Evolutionary conservation across 148 eudicot species (phyloP), one percentile per base, ranked within the genome.

Genomic region (Bassia scoparia): DNA sequence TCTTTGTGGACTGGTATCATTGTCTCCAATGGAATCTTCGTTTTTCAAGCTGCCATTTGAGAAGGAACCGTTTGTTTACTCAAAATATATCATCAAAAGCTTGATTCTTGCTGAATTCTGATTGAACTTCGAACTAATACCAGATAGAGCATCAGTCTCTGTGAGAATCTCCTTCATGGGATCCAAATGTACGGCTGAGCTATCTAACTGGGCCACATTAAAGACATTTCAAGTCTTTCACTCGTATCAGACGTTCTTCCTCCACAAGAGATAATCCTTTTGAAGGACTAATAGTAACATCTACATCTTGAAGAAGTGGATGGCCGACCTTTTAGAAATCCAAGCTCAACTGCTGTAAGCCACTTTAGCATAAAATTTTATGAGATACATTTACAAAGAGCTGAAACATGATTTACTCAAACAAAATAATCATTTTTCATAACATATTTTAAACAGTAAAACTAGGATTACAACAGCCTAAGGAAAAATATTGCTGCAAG

Each of bases 271-370:
- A 72, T 66, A 86, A 79, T 54, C 87, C 86, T 78, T 84, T 86
- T 54, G 93, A 87, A 73, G 97, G 97, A 68, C 87, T 91, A 67
- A 91, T 76, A 73, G 91, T 80, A 68, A 91, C 85, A 83, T 89
- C 97, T 46, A 89, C 74, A 76, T 95, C 97, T 78, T 83, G 79
- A 72, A 95, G 69, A 84, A 95, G 91, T 59, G 98, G 98, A 79
- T 95, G 98, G 2, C 93, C 93, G 98, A 70, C 98, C 98, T 76
- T 95, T 95, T 66, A 95, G 75, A 82, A 89, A 87, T 74, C 93
- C 98, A 79, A 95, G 90, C 79, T 95, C 98, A 77, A 95, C 97
- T 72, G 97, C 98, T 55, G 86, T 77, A 66, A 95, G 97, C 98
- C 98, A 95, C 98, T 95, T 83, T 85, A 82, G 75, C 61, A 80